Conservation (phyloP, 306 rosid genomes). For the Biancaea sappan region DNA sequence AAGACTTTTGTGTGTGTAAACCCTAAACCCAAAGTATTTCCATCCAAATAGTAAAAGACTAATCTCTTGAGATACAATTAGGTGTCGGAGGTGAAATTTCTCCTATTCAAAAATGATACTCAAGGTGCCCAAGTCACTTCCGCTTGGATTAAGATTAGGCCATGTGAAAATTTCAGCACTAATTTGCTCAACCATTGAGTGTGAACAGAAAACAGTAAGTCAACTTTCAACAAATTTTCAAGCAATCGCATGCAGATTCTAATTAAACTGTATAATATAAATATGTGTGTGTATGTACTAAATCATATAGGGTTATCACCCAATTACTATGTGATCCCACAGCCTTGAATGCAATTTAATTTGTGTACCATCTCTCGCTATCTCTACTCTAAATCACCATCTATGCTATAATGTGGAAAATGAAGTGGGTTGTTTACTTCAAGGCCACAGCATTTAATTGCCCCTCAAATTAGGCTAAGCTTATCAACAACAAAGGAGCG, state of each 20-base stretch:
- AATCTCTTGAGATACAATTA: too few relatives aligned
- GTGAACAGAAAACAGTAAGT: too few relatives aligned
- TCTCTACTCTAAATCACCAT: conserved; percentile 7
- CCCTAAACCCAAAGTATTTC: too few relatives aligned
- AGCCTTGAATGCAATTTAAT: conserved; percentile 35
- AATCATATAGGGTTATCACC: conserved; percentile 2
- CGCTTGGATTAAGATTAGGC: too few relatives aligned
- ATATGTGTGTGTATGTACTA: neutral
- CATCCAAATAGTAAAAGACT: too few relatives aligned
- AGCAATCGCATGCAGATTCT: neutral
- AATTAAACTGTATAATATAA: too few relatives aligned
- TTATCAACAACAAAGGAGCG: neutral
- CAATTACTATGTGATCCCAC: conserved; percentile 33
- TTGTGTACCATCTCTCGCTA: neutral
- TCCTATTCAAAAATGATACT: too few relatives aligned
- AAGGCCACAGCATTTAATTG: conserved; percentile 36
- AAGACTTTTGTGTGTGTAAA: too few relatives aligned
- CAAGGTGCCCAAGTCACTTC: too few relatives aligned
- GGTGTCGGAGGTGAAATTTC: too few relatives aligned
- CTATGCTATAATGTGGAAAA: conserved; percentile 28
- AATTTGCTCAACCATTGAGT: too few relatives aligned
- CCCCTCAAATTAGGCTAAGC: conserved; percentile 39
- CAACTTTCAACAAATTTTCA: neutral
- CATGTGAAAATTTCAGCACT: too few relatives aligned
- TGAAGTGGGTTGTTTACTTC: conserved; percentile 19